Conservation (phyloP, 148 eudicot genomes). For the Dianthus caryophyllus region DNA sequence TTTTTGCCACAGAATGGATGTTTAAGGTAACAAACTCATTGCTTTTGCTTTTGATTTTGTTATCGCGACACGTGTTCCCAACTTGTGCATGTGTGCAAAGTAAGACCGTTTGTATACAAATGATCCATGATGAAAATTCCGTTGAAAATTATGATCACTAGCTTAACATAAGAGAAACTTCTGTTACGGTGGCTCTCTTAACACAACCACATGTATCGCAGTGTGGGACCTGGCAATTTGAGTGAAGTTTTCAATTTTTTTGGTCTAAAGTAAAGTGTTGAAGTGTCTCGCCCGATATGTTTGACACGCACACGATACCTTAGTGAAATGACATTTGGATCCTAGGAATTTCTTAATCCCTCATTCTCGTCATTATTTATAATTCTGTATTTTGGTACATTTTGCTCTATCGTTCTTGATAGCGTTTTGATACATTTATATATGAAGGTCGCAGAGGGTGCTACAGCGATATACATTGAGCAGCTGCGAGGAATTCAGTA, state of each 20-base stretch:
- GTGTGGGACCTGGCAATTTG: too few relatives aligned
- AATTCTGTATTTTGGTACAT: neutral
- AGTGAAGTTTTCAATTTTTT: too few relatives aligned
- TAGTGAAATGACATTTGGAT: too few relatives aligned
- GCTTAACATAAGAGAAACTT: neutral
- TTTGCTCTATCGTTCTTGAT: slow-evolving; percentile 4
- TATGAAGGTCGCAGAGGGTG: slow-evolving; percentile 90
- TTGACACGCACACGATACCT: neutral
- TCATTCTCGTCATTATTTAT: neutral
- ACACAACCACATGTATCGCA: too few relatives aligned
- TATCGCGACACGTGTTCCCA: too few relatives aligned
- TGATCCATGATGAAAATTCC: neutral
- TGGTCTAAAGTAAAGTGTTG: too few relatives aligned
- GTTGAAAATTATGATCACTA: neutral
- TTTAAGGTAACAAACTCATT: slow-evolving; percentile 53
- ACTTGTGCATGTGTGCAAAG: neutral
- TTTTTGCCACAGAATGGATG: slow-evolving; percentile 80
- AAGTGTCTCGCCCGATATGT: too few relatives aligned
- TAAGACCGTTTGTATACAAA: neutral
- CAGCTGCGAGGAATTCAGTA: slow-evolving; percentile 85
- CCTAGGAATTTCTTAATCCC: neutral
- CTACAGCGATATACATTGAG: slow-evolving; percentile 81
- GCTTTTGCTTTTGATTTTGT: neutral
- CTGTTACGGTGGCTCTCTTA: too few relatives aligned
- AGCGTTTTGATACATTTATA: neutral